Conservation (phyloP, 169 alveolate genomes). For the Plasmodium yoelii region DNA sequence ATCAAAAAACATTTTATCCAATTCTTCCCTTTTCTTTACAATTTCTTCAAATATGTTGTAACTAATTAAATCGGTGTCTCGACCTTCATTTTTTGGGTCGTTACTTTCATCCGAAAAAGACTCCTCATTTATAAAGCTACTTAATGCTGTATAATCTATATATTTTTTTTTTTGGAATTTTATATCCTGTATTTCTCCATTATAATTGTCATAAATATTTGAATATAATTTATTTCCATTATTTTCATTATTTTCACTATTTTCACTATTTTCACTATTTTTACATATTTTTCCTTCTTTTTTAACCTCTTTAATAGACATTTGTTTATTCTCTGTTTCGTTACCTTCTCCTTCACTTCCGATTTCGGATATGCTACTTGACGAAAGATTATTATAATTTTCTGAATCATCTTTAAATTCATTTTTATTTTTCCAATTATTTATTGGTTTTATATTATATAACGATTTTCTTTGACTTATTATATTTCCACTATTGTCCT, state of each 20-base stretch:
- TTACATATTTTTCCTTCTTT: neutral
- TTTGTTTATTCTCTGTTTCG: slow-evolving; percentile 12
- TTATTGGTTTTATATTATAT: neutral
- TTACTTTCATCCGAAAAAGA: slow-evolving; percentile 4
- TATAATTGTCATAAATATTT: neutral
- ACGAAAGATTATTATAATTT: slow-evolving; percentile 19
- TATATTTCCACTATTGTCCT: neutral
- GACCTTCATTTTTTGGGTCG: neutral
- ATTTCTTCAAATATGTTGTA: neutral
- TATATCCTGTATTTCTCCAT: neutral
- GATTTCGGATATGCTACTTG: slow-evolving; percentile 57
- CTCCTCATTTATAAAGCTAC: neutral
- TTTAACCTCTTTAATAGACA: slow-evolving; percentile 7
- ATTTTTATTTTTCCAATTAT: neutral
- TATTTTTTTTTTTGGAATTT: neutral
- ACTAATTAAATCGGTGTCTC: neutral
- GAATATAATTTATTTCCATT: neutral
- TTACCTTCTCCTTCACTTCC: slow-evolving; percentile 72
- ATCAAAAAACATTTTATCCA: no score
- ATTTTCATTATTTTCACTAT: neutral
- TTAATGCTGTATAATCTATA: neutral
- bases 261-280: neutral
- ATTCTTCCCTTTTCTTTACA: neutral
- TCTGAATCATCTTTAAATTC: slow-evolving; percentile 5
- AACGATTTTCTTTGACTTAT: neutral